Evolutionary conservation across 371 early-diverging fungal species (phyloP).

Genomic region (Mucor velutinosus): DNA sequence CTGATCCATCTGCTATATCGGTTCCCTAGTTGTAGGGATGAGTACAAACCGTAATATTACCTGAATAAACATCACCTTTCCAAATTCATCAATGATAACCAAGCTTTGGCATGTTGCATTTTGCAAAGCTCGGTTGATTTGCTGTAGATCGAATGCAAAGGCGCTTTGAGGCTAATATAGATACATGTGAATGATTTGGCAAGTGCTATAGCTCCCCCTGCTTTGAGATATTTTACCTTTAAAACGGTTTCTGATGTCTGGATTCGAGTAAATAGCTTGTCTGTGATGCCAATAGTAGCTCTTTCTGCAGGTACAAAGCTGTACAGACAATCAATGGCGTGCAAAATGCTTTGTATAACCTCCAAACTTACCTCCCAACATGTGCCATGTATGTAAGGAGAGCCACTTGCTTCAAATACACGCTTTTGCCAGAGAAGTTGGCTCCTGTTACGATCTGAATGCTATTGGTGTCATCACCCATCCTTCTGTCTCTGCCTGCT

Average conservation of each 20-base stretch:
- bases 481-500: neutral
- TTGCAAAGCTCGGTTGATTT: conserved; percentile 58
- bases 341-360: neutral
- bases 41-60: neutral
- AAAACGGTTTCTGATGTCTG: conserved; percentile 63
- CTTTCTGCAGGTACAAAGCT: conserved; percentile 89
- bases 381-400: conserved; percentile 81
- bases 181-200: neutral
- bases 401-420: conserved; percentile 80
- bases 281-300: conserved; percentile 85
- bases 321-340: conserved; percentile 20
- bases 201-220: no score
- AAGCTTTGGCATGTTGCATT: conserved; percentile 55
- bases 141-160: conserved; percentile 72
- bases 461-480: neutral
- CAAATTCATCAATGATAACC: conserved; percentile 71
- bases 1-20: conserved; percentile 57
- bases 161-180: conserved; percentile 66
- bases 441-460: conserved; percentile 75
- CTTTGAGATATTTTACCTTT: conserved; percentile 20
- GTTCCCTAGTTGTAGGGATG: conserved; percentile 35
- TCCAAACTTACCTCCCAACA: conserved; percentile 61
- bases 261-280: conserved; percentile 85
- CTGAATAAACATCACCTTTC: conserved; percentile 30
- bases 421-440: conserved; percentile 80